A percentile compares a stretch with the other conserved stretches of the same genome.
These are phyloP conservation scores for Miscanthus lutarioriparius DNA, from an alignment of 176 grass and related monocot species.

Conservation along the genomic window DNA sequence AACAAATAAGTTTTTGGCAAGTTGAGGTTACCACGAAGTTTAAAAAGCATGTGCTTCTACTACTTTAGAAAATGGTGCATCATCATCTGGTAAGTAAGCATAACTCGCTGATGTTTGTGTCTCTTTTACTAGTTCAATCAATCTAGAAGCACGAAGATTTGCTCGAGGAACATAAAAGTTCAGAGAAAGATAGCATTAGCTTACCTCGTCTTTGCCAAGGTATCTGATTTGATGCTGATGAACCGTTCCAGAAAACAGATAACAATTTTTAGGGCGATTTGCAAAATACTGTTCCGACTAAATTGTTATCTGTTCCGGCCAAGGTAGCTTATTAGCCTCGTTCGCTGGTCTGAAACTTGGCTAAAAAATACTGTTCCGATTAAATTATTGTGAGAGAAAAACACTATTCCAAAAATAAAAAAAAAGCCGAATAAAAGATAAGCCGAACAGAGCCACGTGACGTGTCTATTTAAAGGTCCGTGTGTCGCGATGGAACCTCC, in stretches of 20 bases:
- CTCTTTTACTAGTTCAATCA: not conserved
- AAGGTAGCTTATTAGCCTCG: no score
- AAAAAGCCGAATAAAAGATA: no score
- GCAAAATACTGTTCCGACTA: no score
- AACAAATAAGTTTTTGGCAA: slow-evolving; percentile 13
- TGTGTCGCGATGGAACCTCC: slow-evolving; percentile 7
- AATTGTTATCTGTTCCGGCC: no score
- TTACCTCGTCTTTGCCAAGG: slow-evolving; percentile 18
- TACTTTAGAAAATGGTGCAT: not conserved
- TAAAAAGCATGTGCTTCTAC: not conserved
- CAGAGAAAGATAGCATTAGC: not conserved
- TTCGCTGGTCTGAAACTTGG: no score
- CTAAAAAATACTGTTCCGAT: no score
- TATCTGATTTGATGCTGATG: not conserved
- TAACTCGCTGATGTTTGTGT: not conserved
- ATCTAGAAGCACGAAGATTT: slow-evolving; percentile 8
- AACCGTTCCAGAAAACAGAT: not conserved
- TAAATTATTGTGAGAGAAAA: no score
- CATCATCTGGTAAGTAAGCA: not conserved
- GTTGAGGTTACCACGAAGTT: slow-evolving; percentile 15
- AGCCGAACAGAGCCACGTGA: no score
- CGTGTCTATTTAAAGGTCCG: slow-evolving; percentile 37
- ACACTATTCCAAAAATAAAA: no score
- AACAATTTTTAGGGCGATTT: no score
- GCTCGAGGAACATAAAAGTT: not conserved